Conservation (phyloP, 75 land plant species). For the Isoetes taiwanensis region DNA sequence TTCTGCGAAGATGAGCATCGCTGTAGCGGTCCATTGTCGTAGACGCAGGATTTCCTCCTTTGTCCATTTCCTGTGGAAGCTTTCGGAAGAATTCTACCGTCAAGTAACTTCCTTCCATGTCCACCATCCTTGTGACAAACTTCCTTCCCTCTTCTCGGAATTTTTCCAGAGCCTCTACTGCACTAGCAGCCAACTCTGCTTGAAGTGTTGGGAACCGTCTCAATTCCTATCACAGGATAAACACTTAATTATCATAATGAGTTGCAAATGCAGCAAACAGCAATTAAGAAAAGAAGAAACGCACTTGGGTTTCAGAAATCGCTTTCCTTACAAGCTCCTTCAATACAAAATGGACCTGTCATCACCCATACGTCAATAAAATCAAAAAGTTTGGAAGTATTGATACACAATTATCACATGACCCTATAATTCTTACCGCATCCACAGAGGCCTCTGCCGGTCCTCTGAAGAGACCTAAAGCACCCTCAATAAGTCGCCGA, state of each 20-base stretch:
- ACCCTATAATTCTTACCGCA: too few relatives aligned
- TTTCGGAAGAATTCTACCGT: conserved; percentile 88
- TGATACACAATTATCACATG: too few relatives aligned
- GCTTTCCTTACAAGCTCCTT: neutral
- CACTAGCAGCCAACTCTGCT: conserved; percentile 77
- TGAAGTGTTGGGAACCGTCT: conserved; percentile 80
- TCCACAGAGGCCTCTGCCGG: conserved; percentile 87
- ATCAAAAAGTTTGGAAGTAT: neutral
- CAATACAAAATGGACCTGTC: conserved; percentile 29
- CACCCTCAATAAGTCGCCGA: conserved; percentile 57
- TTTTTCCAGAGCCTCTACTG: conserved; percentile 59
- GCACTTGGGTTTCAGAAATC: conserved; percentile 7
- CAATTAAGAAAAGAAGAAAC: neutral
- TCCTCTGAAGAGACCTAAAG: conserved; percentile 52
- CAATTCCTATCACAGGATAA: too few relatives aligned
- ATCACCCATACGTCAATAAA: neutral
- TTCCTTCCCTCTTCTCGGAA: conserved; percentile 85
- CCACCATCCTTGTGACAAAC: conserved; percentile 61
- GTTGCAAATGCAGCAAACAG: neutral
- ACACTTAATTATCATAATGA: too few relatives aligned
- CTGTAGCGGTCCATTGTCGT: neutral
- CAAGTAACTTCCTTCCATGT: conserved; percentile 84
- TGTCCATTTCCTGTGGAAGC: conserved; percentile 74
- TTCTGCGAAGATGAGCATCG: too few relatives aligned
- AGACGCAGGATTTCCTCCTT: conserved; percentile 23